A percentile compares a stretch with the other conserved stretches of the same genome.
Conservation (phyloP, 2,329 filamentous ascomycete genomes). For the Fusarium zealandicum region DNA sequence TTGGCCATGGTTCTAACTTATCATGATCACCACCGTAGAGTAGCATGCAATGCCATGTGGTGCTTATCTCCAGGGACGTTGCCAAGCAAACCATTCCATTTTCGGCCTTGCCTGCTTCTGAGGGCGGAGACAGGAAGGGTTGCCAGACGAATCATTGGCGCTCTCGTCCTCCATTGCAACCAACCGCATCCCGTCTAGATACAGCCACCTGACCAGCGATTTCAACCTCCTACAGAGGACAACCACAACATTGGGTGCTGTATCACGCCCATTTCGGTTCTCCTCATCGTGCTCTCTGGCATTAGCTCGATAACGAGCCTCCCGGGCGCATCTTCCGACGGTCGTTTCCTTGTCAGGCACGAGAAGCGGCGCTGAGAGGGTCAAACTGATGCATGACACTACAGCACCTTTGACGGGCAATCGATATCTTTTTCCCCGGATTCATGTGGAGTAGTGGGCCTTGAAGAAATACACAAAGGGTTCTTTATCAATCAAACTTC, state of each 20-base stretch:
- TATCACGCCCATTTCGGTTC: constrained; percentile 22
- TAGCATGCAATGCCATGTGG: constrained; percentile 28
- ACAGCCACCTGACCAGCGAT: constrained; percentile 40
- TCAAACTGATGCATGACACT: constrained; percentile 20
- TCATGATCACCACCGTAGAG: constrained; percentile 27
- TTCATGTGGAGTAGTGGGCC: constrained; percentile 16
- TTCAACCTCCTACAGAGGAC: constrained; percentile 34
- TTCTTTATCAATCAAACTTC: constrained; percentile 4
- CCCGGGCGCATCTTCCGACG: constrained; percentile 23
- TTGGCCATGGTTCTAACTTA: constrained; percentile 26
- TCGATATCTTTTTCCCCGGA: constrained; percentile 17
- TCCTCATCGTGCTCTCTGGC: constrained; percentile 4
- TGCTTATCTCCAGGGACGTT: constrained; percentile 20
- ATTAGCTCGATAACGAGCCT: constrained; percentile 17
- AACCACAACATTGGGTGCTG: constrained; percentile 26
- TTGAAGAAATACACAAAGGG: constrained; percentile 4
- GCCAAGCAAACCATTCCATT: constrained; percentile 30
- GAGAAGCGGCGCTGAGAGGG: constrained; percentile 3
- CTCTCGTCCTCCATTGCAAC: constrained; percentile 30
- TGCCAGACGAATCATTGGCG: constrained; percentile 31
- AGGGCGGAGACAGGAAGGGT: constrained; percentile 24
- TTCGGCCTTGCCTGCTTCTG: constrained; percentile 32
- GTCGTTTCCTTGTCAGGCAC: constrained; percentile 17
- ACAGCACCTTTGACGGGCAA: constrained; percentile 15
- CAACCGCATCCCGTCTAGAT: constrained; percentile 29